Evolutionary conservation across 805 yeast genomes (phyloP), one percentile per base, ranked within the genome.

Genomic region (Lachancea mirantina): DNA sequence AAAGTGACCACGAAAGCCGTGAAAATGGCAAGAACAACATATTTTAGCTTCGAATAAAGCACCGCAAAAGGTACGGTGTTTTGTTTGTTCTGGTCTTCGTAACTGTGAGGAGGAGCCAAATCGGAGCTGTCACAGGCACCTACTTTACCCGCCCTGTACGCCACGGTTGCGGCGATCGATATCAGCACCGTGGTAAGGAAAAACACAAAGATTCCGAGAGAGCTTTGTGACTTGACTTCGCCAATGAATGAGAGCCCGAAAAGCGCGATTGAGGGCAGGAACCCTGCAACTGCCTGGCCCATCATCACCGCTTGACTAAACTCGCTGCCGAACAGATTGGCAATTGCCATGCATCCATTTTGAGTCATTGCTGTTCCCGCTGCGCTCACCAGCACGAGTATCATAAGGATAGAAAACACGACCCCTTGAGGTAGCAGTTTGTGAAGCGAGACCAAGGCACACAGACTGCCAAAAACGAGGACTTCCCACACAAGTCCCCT

Each of bases 251-350:
- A 45, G 75, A 70, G 9, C 81, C 77, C 13, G 22, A 58, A 49
- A 9, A 58, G 32, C 2, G 54, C 57, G 11, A 82, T 52, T 0
- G 95, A 76, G 2, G 98, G 97, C 21, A 89, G 61, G 0, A 92
- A 95, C 2, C 98, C 98, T 0, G 96, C 85, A 11, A 89, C 63
- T 0, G 95, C 95, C 56, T 89, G 95, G 2, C 98, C 98, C 3
- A 88, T 88, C 81, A 92, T 84, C 2, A 81, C 81, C 0, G 83
- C 94, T 49, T 92, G 95, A 8, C 94, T 88, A 52, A 73, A 83
- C 9, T 76, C 69, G 1, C 84, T 68, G 4, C 92, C 88, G 50
- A 76, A 65, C 1, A 80, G 74, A 47, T 84, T 83, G 3, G 80
- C 92, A 24, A 84, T 67, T 4, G 97, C 95, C 76, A 88, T 76